phyloP scores from a whole-genome alignment of 2,329 filamentous ascomycete species.

The Botryotinia globosa region DNA sequence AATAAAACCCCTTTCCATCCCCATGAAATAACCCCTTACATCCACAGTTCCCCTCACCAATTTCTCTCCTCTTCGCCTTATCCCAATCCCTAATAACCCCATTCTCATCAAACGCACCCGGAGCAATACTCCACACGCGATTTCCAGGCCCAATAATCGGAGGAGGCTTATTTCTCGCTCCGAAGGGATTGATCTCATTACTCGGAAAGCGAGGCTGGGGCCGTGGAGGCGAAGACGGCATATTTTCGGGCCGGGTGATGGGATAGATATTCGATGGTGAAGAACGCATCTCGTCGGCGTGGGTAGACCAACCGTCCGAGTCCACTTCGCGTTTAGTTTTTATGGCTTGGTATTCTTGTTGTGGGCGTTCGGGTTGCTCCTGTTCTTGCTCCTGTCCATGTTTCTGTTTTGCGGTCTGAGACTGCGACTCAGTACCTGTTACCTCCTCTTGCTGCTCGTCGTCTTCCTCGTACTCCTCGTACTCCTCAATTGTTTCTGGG shows the following conservation, averaged over 20 bases:
- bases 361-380: neutral
- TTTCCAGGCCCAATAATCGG: neutral
- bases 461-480: neutral
- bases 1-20: neutral
- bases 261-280: neutral
- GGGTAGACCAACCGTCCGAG: neutral
- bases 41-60: neutral
- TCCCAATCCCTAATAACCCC: neutral
- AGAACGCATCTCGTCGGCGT: neutral
- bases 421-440: neutral
- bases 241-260: neutral
- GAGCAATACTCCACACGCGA: neutral
- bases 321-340: neutral
- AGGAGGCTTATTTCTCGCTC: neutral
- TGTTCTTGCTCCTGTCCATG: neutral
- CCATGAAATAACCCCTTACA: neutral
- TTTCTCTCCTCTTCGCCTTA: neutral
- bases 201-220: neutral
- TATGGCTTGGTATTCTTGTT: neutral
- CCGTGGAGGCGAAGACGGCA: neutral
- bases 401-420: neutral
- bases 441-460: slow-evolving; percentile 9
- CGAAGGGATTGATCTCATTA: neutral
- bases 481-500: neutral
- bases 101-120: neutral